Percentiles rank a stretch among this genome's conserved stretches.
These are phyloP conservation scores for Chrysoporthe cubensis DNA, from an alignment of 2,329 filamentous ascomycete genomes.

Conservation along the genomic window DNA sequence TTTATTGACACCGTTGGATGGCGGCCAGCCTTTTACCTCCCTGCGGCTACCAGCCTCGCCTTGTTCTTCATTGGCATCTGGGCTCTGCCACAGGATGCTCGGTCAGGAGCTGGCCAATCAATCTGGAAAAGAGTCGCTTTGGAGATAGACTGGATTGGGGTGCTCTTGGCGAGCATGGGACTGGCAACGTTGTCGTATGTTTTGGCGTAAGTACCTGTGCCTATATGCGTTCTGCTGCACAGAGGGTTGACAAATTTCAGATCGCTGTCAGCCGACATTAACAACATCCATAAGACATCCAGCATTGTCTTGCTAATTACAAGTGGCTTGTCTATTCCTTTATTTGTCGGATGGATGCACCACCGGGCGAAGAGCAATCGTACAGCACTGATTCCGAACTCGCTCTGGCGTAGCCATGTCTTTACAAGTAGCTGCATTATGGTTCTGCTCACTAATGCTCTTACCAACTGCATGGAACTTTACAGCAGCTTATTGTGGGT, in stretches of 20 bases:
- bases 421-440: constrained; percentile 61
- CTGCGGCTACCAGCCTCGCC: constrained; percentile 40
- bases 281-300: constrained; percentile 45
- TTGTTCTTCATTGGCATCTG: constrained; percentile 43
- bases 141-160: constrained; percentile 60
- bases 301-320: constrained; percentile 51
- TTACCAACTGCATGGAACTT: constrained; percentile 51
- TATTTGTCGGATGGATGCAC: constrained; percentile 59
- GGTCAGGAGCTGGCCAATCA: constrained; percentile 4
- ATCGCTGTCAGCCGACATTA: constrained; percentile 43
- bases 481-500: constrained; percentile 54
- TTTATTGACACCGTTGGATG: constrained; percentile 52
- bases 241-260: constrained; percentile 28
- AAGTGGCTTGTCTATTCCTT: constrained; percentile 46
- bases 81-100: constrained; percentile 41
- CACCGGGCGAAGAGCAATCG: constrained; percentile 48
- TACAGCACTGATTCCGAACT: constrained; percentile 65
- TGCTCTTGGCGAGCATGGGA: constrained; percentile 48
- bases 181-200: constrained; percentile 56
- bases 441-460: constrained; percentile 50
- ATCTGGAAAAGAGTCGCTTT: constrained; percentile 34
- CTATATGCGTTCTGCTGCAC: not conserved
- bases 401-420: constrained; percentile 59
- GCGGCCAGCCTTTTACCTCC: constrained; percentile 51
- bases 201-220: constrained; percentile 48